Evolutionary conservation across 305 asterid species (phyloP), one percentile per base, ranked within the genome.

Genomic region (Solanum hybrid): DNA sequence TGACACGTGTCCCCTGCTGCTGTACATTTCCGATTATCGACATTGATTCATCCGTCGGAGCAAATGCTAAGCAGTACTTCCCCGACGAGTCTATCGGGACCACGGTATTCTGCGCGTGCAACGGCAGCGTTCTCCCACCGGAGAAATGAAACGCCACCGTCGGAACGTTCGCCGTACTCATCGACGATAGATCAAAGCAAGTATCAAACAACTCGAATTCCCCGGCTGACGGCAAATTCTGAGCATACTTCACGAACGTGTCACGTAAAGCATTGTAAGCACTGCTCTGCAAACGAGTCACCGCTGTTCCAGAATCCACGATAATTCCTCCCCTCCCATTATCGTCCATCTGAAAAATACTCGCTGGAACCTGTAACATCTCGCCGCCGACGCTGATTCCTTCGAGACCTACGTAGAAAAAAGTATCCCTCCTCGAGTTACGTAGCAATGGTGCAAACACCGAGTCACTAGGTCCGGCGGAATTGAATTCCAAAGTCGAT

Each of bases 21-120:
- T 95, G 96, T n/a, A 93, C 89, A 78, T 95, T 95, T 3, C 98
- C 98, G 22, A 95, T 91, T 8, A 94, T 95, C 2, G 97, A 93
- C 79, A 95, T 45, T 87, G 95, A 92, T 89, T 92, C 84, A 80
- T 10, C 70, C 12, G 95, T 91, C 11, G 95, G 95, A 89, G 96
- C 96, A 87, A 95, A 95, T 1, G 96, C 98, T 38, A 95, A 95
- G 91, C 98, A 95, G 20, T 89, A 93, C 61, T 70, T 92, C 81
- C 95, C 96, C 1, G 91, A 34, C 5, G 61, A 31, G 61, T 94
- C 93, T 87, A 95, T 93, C 41, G 95, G 95, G 31, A 94, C 92
- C 93, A 94, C 68, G 87, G 87, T 92, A 90, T 95, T 95, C 87
- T 95, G 80, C 76, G 94, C 93, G 77, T 93, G 94, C 45, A 95